Percentiles rank a stretch among this genome's conserved stretches.
These are phyloP conservation scores for Pterocarpus santalinus DNA, from an alignment of 306 rosid species.

Conservation along the genomic window DNA sequence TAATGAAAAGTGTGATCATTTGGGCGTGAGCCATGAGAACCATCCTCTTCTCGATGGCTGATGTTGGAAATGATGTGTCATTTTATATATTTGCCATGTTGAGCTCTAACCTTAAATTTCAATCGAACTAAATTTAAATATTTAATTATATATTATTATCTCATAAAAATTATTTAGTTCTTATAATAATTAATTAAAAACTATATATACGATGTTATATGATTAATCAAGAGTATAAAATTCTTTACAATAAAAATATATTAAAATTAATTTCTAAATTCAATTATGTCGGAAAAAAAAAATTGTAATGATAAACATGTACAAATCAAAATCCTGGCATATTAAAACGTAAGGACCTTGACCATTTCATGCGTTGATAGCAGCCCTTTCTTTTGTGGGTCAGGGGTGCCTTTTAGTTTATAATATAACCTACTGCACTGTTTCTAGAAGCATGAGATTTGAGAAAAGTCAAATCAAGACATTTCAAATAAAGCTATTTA, in stretches of 20 bases:
- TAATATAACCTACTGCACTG: neutral
- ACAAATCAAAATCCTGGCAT: neutral
- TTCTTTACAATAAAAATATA: too few species aligned
- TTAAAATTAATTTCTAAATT: too few species aligned
- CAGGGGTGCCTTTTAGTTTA: slow-evolving; percentile 3
- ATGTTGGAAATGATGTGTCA: neutral
- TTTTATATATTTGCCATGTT: neutral
- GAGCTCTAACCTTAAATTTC: neutral
- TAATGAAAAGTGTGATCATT: neutral
- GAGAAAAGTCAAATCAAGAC: slow-evolving; percentile 6
- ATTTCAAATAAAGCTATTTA: neutral
- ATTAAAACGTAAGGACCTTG: neutral
- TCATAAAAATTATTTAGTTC: too few species aligned
- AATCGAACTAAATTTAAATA: too few species aligned
- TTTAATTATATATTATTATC: too few species aligned
- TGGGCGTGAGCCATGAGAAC: neutral
- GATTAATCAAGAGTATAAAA: too few species aligned
- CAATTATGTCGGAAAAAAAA: neutral
- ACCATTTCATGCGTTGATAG: slow-evolving; percentile 9
- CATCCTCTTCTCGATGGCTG: slow-evolving; percentile 19
- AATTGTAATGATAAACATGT: neutral
- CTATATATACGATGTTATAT: too few species aligned
- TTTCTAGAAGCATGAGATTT: neutral
- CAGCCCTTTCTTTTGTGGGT: neutral
- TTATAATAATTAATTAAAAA: too few species aligned